Evolutionary conservation across 345 rosid species (phyloP).

Genomic region (Boechera stricta): DNA sequence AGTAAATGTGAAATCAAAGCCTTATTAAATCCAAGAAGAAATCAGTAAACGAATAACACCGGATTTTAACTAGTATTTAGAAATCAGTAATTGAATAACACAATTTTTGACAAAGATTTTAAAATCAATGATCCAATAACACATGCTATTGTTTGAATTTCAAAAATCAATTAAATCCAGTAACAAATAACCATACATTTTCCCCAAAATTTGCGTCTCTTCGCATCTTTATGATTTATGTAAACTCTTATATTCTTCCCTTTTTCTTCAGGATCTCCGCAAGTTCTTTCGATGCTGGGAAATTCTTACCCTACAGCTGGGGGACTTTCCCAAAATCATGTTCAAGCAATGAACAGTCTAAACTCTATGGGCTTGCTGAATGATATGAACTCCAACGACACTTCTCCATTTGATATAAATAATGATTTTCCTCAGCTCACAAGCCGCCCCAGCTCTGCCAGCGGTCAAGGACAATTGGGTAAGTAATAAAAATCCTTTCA

Average conservation of each 20-base stretch:
- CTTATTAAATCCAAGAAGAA: background rate
- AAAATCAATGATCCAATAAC: background rate
- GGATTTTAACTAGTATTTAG: background rate
- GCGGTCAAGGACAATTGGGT: slow-evolving; percentile 98
- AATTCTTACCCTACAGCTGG: slow-evolving; percentile 73
- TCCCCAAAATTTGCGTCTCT: background rate
- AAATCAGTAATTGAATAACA: background rate
- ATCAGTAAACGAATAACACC: background rate
- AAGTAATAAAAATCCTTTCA: background rate
- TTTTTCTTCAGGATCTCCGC: slow-evolving; percentile 80
- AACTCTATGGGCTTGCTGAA: slow-evolving; percentile 87
- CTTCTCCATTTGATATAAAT: slow-evolving; percentile 86
- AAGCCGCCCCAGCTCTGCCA: slow-evolving; percentile 91
- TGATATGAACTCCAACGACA: slow-evolving; percentile 76
- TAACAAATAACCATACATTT: background rate
- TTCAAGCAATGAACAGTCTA: slow-evolving; percentile 80
- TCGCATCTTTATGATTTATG: background rate
- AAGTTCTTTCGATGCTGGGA: slow-evolving; percentile 80
- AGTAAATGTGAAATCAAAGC: background rate
- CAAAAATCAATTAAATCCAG: background rate
- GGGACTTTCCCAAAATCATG: slow-evolving; percentile 83
- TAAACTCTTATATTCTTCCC: slow-evolving; percentile 35
- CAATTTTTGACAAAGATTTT: background rate
- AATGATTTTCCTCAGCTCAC: slow-evolving; percentile 92
- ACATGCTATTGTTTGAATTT: background rate